Base-by-base conservation (phyloP, 75 land plant genomes). In the Larix kaempferi region DNA sequence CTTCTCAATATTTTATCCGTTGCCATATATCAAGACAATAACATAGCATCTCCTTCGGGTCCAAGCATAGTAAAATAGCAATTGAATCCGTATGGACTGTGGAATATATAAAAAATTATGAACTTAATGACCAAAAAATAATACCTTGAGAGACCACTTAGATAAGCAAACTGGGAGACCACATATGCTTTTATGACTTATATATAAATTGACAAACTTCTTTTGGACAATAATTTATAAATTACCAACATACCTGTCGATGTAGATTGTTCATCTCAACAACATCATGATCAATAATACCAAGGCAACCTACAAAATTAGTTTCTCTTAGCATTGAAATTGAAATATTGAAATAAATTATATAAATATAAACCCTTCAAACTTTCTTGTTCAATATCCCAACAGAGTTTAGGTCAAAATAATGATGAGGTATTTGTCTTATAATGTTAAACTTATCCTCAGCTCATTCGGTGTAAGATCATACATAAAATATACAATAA, bases 251-350 rank as follows among this genome's bases (percentile, higher is more conserved):
- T 49, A 90, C 98, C 91, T 98, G 99, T 75, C 99, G 84, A 74
- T 98, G 99, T 75, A 98, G 78, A 77, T 95, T 98, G 57, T 95
- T 93, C 54, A 98, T 84, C 83, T 98, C 99, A 26, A 98, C 98
- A 57, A 84, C 78, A 76, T 98, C 99, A 78, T 87, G 88, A 78
- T 98, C 99, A 52, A 98, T 93, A 60, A 95, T 82, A 14, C 99
- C 99, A 66, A 98, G 78, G 49, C 91, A 82, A 5, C 98, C 98
- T 94, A 78, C 54, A 78, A 74, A 81, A 55, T 29, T 44, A 74
- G 27, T 55, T 61, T 33, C 56, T 61, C 25, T 35, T 59, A 6
- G 26, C 63, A 76, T 35, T 73, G 33, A 21, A 57, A 26, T 76
- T 8, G 49, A 78, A 63, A 77, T 15, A 49, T 35, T 52, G 56